phyloP scores from a whole-genome alignment of 192 early-diverging fungal species.

The Gryganskiella cystojenkinii region DNA sequence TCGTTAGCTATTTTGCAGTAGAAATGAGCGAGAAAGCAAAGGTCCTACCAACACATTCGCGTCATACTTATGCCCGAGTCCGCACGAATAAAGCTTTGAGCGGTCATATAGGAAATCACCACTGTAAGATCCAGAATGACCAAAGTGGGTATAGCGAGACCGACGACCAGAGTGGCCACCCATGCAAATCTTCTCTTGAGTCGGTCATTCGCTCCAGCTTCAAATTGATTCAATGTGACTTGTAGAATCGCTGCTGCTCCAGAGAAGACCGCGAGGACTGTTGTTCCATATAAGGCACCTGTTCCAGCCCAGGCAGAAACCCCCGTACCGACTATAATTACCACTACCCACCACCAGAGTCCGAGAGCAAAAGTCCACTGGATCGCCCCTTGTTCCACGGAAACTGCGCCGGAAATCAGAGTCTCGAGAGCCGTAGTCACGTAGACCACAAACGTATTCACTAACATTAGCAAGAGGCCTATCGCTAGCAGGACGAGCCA shows the following conservation, averaged over 20 bases:
- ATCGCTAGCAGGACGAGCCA: constrained; percentile 30
- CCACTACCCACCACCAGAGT: constrained; percentile 42
- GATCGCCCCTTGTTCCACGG: constrained; percentile 5
- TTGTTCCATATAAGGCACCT: constrained; percentile 34
- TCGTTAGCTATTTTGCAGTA: background rate
- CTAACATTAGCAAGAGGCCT: constrained; percentile 2
- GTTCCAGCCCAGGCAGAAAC: constrained; percentile 24
- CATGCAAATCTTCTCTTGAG: constrained; percentile 11
- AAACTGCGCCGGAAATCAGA: constrained; percentile 15
- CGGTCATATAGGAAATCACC: constrained; percentile 6
- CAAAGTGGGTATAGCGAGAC: constrained; percentile 15
- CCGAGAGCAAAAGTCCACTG: constrained; percentile 46
- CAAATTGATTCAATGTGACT: constrained; percentile 10
- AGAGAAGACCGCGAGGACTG: constrained; percentile 13
- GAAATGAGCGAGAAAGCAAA: background rate
- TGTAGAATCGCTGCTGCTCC: constrained; percentile 34
- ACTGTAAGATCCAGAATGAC: constrained; percentile 20
- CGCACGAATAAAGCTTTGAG: constrained; percentile 18
- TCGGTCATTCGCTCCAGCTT: background rate
- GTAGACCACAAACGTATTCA: constrained; percentile 31
- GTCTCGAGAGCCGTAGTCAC: constrained; percentile 21
- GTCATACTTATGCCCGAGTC: constrained; percentile 28
- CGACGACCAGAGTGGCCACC: constrained; percentile 10
- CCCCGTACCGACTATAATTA: constrained; percentile 15
- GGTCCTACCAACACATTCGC: no score